phyloP scores from a whole-genome alignment of 2,329 filamentous ascomycete genomes.

The Sporothrix pallida region DNA sequence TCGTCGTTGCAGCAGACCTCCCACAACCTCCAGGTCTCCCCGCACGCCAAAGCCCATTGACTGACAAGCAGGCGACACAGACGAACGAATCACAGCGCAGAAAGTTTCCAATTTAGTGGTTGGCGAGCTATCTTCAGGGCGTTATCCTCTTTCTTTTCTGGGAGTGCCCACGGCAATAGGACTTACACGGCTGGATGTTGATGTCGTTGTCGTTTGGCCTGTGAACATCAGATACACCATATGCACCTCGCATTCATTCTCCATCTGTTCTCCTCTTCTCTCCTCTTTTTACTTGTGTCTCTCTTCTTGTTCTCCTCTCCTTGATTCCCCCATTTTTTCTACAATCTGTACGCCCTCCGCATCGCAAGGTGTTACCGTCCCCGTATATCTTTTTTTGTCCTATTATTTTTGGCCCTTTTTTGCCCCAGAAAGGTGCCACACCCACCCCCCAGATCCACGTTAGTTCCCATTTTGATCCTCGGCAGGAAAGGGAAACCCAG shows the following conservation, averaged over 20 bases:
- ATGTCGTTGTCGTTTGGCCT: not conserved
- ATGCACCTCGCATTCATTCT: not conserved
- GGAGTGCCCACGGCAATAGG: conserved; percentile 2
- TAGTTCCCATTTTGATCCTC: conserved; percentile 33
- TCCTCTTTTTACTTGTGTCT: not conserved
- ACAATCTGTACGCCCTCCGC: not conserved
- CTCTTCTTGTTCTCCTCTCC: not conserved
- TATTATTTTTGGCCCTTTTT: not conserved
- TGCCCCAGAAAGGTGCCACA: not conserved
- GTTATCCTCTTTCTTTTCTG: not conserved
- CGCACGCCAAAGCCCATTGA: not conserved
- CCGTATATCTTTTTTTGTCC: conserved; percentile 6
- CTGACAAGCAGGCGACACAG: not conserved
- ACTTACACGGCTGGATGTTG: not conserved
- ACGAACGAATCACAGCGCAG: not conserved
- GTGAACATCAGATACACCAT: no score
- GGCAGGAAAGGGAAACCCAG: conserved; percentile 19
- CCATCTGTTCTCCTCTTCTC: not conserved
- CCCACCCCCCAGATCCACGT: not conserved
- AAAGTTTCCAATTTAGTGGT: not conserved
- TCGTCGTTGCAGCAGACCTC: no score
- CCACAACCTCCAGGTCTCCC: not conserved
- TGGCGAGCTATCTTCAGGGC: no score
- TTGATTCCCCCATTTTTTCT: not conserved
- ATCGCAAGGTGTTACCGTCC: conserved; percentile 9